Conservation (phyloP, 148 eudicot species). For the Agrostemma githago region DNA sequence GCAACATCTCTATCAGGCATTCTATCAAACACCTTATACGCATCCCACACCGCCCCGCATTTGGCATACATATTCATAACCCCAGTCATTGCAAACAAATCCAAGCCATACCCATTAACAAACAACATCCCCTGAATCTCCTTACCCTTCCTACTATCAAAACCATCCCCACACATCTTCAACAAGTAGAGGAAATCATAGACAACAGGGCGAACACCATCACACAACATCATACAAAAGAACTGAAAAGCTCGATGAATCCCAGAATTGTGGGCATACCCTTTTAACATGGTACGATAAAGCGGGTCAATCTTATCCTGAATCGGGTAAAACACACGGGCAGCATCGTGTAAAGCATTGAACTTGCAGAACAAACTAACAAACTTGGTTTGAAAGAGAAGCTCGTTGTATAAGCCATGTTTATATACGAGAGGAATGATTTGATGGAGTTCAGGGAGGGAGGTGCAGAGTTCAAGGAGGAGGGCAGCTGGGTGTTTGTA, state of each 20-base stretch:
- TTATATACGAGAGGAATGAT: slow-evolving; percentile 59
- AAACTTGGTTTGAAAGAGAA: slow-evolving; percentile 68
- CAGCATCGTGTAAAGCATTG: slow-evolving; percentile 46
- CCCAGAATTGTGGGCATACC: slow-evolving; percentile 33
- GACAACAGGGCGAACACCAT: slow-evolving; percentile 45
- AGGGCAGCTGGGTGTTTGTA: slow-evolving; percentile 75
- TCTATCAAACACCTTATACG: slow-evolving; percentile 72
- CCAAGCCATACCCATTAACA: slow-evolving; percentile 44
- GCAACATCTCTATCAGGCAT: slow-evolving; percentile 73
- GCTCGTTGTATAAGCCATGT: slow-evolving; percentile 48
- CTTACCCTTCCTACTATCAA: slow-evolving; percentile 45
- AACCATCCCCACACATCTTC: slow-evolving; percentile 58
- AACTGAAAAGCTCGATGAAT: slow-evolving; percentile 38
- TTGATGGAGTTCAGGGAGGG: slow-evolving; percentile 50
- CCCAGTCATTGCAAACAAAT: slow-evolving; percentile 63
- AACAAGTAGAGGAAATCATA: slow-evolving; percentile 66
- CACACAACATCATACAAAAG: slow-evolving; percentile 47
- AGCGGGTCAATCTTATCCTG: slow-evolving; percentile 22
- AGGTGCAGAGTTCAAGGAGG: slow-evolving; percentile 64
- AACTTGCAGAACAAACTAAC: slow-evolving; percentile 63
- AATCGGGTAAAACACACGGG: slow-evolving; percentile 57
- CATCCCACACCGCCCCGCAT: slow-evolving; percentile 53
- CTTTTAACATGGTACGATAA: slow-evolving; percentile 32
- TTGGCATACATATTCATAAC: slow-evolving; percentile 73
- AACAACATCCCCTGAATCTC: slow-evolving; percentile 57